Conservation (phyloP, 441 rosid genomes). For the Aleurites moluccanus region DNA sequence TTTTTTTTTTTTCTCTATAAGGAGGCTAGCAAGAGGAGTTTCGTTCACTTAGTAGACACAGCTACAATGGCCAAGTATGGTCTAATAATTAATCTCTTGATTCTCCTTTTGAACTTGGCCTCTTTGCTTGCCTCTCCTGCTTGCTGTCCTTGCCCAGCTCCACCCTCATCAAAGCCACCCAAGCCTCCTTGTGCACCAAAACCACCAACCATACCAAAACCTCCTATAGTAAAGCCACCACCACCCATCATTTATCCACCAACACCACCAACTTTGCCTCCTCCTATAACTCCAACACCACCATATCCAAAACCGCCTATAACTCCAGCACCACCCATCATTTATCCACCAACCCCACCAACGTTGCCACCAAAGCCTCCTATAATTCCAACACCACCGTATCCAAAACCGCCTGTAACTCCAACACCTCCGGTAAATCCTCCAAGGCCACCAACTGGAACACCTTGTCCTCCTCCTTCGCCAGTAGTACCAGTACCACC, state of each 20-base stretch:
- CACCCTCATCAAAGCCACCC: conserved; percentile 33
- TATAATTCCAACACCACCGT: neutral
- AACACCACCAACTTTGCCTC: neutral
- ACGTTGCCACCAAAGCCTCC: conserved; percentile 7
- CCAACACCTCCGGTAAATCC: conserved; percentile 9
- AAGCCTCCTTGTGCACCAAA: conserved; percentile 19
- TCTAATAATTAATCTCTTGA: conserved; percentile 17
- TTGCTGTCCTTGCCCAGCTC: conserved; percentile 52
- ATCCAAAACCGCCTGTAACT: conserved; percentile 15
- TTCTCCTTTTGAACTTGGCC: conserved; percentile 33
- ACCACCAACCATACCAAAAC: conserved; percentile 26
- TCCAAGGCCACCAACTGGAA: conserved; percentile 28
- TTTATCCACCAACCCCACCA: conserved; percentile 24
- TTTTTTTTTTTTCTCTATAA: conserved; percentile 1
- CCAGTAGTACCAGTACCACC: conserved; percentile 42
- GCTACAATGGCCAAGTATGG: conserved; percentile 19
- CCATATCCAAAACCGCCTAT: conserved; percentile 17
- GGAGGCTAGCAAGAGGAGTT: neutral
- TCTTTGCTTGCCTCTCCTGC: conserved; percentile 37
- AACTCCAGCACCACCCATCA: neutral
- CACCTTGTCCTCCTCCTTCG: conserved; percentile 58
- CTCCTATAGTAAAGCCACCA: conserved; percentile 23
- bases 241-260: conserved; percentile 3
- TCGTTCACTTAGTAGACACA: neutral
- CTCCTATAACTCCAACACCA: neutral